Percentiles rank a stretch among this genome's conserved stretches.
Evolutionary conservation across 192 early-diverging fungal species (phyloP).

Genomic region (Coemansia sp.): DNA sequence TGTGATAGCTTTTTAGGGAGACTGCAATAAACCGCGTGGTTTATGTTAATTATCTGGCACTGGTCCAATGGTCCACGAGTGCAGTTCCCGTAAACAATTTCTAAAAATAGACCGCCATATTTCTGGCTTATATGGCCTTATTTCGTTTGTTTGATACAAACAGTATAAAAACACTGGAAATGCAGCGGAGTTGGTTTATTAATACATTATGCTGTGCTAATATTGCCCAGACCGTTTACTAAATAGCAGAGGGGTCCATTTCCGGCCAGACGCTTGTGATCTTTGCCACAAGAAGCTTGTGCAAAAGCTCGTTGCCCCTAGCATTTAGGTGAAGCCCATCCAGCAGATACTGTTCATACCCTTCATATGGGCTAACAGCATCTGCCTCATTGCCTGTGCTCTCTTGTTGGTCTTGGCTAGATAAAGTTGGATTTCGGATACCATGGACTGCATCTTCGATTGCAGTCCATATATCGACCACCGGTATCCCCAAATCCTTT

Average conservation of each 20-base stretch:
- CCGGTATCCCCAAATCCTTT: conserved; percentile 18
- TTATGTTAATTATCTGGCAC: too few relatives aligned
- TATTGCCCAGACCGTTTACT: too few relatives aligned
- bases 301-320: conserved; percentile 53
- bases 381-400: not conserved
- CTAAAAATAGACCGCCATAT: too few relatives aligned
- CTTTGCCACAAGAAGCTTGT: conserved; percentile 9
- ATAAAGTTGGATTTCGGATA: conserved; percentile 6
- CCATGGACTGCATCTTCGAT: conserved; percentile 42
- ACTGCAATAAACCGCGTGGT: too few relatives aligned
- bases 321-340: conserved; percentile 61
- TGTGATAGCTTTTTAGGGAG: too few relatives aligned
- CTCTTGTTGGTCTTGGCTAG: not conserved
- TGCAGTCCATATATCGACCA: conserved; percentile 40
- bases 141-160: too few relatives aligned
- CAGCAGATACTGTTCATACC: conserved; percentile 35
- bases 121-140: too few relatives aligned
- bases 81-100: too few relatives aligned
- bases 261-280: conserved; percentile 14
- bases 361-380: conserved; percentile 9
- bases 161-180: too few relatives aligned
- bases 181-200: too few relatives aligned
- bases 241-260: not conserved
- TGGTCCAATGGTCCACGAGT: too few relatives aligned
- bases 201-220: too few relatives aligned